Evolutionary conservation across 768 basidiomycete species (phyloP).

Genomic region (Gautieria morchelliformis): DNA sequence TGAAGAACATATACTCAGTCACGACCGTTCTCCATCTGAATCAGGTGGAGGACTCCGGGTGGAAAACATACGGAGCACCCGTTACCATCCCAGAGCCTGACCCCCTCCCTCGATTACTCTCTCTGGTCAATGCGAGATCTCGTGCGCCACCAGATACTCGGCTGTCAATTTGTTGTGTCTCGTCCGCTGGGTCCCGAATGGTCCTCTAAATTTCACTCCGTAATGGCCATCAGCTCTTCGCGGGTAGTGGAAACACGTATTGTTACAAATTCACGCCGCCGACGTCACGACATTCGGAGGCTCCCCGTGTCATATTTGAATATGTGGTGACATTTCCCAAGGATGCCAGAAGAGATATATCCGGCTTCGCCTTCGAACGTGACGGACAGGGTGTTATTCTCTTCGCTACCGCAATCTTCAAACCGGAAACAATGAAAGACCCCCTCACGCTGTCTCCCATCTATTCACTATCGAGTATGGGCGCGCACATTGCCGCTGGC

Average conservation of each 20-base stretch:
- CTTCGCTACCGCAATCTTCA: slow-evolving; percentile 23
- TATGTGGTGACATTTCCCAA: slow-evolving; percentile 25
- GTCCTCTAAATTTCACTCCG: slow-evolving; percentile 38
- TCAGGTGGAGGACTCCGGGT: not conserved
- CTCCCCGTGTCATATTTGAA: slow-evolving; percentile 40
- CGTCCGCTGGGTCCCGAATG: slow-evolving; percentile 6
- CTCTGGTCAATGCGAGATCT: not conserved
- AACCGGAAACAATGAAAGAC: slow-evolving; percentile 36
- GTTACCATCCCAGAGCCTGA: not conserved
- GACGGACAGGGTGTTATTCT: slow-evolving; percentile 43
- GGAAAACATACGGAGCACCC: not conserved
- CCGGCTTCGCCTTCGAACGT: slow-evolving; percentile 39
- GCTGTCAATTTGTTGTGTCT: not conserved
- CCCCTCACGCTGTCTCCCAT: slow-evolving; percentile 60
- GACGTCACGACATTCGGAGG: slow-evolving; percentile 12
- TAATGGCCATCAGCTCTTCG: slow-evolving; percentile 43
- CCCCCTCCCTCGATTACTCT: not conserved
- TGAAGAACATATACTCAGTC: no score
- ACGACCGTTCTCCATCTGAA: no score
- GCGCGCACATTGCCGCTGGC: slow-evolving; percentile 66
- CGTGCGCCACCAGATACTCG: not conserved
- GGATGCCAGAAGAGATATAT: slow-evolving; percentile 38
- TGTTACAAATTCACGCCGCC: slow-evolving; percentile 40
- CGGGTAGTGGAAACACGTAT: slow-evolving; percentile 42
- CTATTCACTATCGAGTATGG: slow-evolving; percentile 68